Evolutionary conservation across 176 grass and related monocot species (phyloP).

Genomic region (Aegilops umbellulata): DNA sequence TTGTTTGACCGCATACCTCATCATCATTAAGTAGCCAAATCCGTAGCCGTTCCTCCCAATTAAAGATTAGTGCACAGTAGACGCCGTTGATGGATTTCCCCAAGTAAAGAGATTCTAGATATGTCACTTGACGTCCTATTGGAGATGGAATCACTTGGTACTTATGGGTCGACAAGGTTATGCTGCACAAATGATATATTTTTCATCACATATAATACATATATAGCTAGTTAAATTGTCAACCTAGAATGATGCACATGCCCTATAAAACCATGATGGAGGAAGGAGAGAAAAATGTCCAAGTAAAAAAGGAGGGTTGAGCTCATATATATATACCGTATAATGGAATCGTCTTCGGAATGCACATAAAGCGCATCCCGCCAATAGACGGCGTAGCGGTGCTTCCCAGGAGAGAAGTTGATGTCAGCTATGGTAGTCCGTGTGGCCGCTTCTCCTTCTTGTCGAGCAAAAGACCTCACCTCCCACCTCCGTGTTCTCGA

Average conservation of each 20-base stretch:
- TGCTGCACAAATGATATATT: neutral
- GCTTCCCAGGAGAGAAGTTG: accelerated
- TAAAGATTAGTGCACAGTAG: neutral
- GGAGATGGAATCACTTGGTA: neutral
- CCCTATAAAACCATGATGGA: too few relatives aligned
- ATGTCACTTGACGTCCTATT: neutral
- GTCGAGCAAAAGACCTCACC: neutral
- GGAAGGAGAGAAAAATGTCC: too few relatives aligned
- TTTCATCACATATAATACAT: too few relatives aligned
- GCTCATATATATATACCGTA: neutral
- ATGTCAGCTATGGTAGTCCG: slow-evolving; percentile 4
- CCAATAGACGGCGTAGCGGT: neutral
- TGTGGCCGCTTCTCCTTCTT: neutral
- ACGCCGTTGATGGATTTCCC: neutral
- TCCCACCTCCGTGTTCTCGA: neutral
- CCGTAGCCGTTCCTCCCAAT: neutral
- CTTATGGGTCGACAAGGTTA: neutral
- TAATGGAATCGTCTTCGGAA: neutral
- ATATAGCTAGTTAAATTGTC: too few relatives aligned
- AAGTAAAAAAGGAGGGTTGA: neutral
- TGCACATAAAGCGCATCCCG: neutral
- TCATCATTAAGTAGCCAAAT: neutral
- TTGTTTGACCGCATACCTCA: neutral
- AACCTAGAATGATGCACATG: too few relatives aligned
- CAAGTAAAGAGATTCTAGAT: neutral